A percentile compares a stretch with the other conserved stretches of the same genome.
Conservation (phyloP, 2,329 filamentous ascomycete genomes). For the Rachicladosporium sp. region DNA sequence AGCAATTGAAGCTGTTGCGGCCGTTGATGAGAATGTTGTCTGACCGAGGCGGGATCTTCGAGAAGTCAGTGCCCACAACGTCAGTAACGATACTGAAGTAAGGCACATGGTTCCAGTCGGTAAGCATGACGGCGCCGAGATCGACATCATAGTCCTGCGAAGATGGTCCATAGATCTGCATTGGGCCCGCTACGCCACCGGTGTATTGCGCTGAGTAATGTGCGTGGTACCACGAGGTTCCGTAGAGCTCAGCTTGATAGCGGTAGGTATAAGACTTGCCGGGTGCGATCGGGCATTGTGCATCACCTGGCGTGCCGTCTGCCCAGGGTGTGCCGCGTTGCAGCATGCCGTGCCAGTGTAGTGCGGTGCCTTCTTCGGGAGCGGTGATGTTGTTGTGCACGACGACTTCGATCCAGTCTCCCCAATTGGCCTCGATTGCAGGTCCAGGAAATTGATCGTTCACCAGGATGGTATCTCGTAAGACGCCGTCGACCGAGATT, state of each 20-base stretch:
- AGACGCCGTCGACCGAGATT: constrained; percentile 17
- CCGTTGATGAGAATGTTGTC: constrained; percentile 24
- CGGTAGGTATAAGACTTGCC: constrained; percentile 27
- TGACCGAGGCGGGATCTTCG: constrained; percentile 11
- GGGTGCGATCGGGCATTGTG: constrained; percentile 31
- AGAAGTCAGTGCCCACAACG: constrained; percentile 8
- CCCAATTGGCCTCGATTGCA: constrained; percentile 26
- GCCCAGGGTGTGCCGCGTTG: constrained; percentile 24
- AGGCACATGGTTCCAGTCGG: constrained; percentile 23
- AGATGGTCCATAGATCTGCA: constrained; percentile 21
- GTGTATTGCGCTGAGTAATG: constrained; percentile 24
- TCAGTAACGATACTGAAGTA: constrained; percentile 15
- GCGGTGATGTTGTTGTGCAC: constrained; percentile 24
- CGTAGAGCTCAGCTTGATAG: constrained; percentile 28
- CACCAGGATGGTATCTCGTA: constrained; percentile 11
- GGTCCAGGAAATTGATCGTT: constrained; percentile 16
- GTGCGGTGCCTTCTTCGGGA: constrained; percentile 22
- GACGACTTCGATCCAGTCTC: constrained; percentile 24
- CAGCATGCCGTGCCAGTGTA: constrained; percentile 32
- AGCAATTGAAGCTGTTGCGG: constrained; percentile 20
- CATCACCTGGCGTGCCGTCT: constrained; percentile 31
- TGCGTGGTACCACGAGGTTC: constrained; percentile 24
- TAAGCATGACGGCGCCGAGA: constrained; percentile 19
- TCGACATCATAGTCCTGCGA: constrained; percentile 18
- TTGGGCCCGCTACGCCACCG: constrained; percentile 18